These are phyloP conservation scores for Fraxinus dipetala DNA, from an alignment of 305 asterid genomes.

Conservation along the genomic window DNA sequence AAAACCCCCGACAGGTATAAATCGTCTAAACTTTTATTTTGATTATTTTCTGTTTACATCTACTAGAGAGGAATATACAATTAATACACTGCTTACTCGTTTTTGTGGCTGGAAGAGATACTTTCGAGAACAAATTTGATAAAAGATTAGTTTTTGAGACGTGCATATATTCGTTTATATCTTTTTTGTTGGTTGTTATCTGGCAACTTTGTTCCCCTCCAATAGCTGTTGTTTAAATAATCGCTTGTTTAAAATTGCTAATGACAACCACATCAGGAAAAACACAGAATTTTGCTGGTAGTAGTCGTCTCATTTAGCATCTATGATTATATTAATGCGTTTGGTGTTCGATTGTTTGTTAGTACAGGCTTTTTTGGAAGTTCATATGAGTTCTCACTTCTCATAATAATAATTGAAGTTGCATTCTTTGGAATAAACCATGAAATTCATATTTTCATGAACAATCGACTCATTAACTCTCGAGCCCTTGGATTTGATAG, in stretches of 20 bases:
- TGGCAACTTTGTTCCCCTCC: not conserved
- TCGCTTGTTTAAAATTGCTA: not conserved
- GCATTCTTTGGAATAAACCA: not conserved
- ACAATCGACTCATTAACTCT: not conserved
- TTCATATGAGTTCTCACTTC: not conserved
- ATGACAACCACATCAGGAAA: not conserved
- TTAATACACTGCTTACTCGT: not conserved
- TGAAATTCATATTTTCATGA: not conserved
- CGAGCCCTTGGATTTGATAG: not conserved
- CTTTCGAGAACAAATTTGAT: not conserved
- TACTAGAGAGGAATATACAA: not conserved
- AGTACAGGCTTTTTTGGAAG: not conserved
- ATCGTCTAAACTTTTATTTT: not conserved
- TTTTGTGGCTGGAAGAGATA: not conserved
- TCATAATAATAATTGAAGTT: not conserved
- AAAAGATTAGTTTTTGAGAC: not conserved
- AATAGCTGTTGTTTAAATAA: not conserved
- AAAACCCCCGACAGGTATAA: constrained; percentile 86
- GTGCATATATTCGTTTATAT: not conserved
- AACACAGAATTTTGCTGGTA: not conserved
- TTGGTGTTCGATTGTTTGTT: not conserved
- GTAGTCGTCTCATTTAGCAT: not conserved
- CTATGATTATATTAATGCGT: not conserved
- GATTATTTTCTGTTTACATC: not conserved
- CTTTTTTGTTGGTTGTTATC: not conserved